Base-by-base conservation (phyloP, 2,329 filamentous ascomycete species). In the Neofusicoccum cordaticola region DNA sequence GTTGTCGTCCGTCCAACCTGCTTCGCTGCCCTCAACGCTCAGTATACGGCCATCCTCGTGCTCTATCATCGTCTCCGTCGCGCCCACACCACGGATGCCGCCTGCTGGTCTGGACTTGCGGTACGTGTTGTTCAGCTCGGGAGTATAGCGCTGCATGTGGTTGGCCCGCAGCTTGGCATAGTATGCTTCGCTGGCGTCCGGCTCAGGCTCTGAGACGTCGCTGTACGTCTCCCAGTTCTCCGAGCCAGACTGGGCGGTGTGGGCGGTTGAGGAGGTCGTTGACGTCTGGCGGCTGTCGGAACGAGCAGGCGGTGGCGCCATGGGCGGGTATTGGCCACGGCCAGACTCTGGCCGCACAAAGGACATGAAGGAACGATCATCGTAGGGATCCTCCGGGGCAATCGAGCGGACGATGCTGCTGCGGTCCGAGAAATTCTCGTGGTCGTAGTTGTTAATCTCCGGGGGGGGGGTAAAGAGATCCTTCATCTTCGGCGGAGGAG, bases 171-270 rank as follows among this genome's bases (percentile, higher is more conserved):
- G 79, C 77, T 91, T 92, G 68, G 91, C 90, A 72, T 92, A 92
- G 77, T 96, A 96, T 9, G 87, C 84, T 66, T 95, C 91, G 3
- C 88, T 88, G 0, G 85, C 86, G 74, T 97, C 93, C 27, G 70
- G 71, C 68, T 79, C 77, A 15, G 50, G 42, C 39, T 52, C 64
- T 2, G 56, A 65, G 89, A 67, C 87, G 75, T 96, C 92, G 70
- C 95, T 93, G 71, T 95, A 98, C 9, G 93, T 97, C 78, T 98
- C 94, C 94, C 94, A 98, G 76, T 98, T 98, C 78, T 98, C 94
- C 3, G 92, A 96, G 1, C 91, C 92, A 4, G 56, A 60, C 35
- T 63, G 61, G 3, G 45, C 84, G 1, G 90, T 92, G n/a, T 80
- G 80, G 22, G 81, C 79, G 17, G 70, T 76, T 17, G 75, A 77